Percentiles rank a stretch among this genome's conserved stretches.
Conservation (phyloP, 1,139 yeast species). For the Candida sanyaensis region DNA sequence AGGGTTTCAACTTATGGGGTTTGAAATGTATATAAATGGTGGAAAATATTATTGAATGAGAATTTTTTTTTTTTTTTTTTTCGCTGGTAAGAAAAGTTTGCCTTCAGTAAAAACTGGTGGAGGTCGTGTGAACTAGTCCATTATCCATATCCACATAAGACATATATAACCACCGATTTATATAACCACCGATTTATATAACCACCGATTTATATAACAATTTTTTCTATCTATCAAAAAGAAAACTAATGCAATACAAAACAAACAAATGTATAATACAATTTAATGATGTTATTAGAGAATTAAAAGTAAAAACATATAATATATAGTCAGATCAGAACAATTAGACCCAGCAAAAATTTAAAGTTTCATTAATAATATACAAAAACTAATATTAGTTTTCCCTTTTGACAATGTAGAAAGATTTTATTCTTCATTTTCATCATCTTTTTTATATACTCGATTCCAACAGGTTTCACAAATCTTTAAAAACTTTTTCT, state of each 20-base stretch:
- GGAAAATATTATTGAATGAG: background rate
- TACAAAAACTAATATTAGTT: too few relatives aligned
- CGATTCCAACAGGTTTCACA: constrained; percentile 61
- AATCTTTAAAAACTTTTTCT: constrained; percentile 44
- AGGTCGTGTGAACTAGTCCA: too few relatives aligned
- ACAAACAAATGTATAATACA: too few relatives aligned
- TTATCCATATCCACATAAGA: too few relatives aligned
- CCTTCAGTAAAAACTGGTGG: too few relatives aligned
- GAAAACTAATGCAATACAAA: background rate
- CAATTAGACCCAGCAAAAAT: too few relatives aligned
- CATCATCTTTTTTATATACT: constrained; percentile 7
- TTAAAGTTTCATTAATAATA: too few relatives aligned
- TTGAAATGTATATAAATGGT: background rate
- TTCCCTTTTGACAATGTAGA: too few relatives aligned
- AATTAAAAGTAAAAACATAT: background rate
- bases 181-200: too few relatives aligned
- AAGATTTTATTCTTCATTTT: background rate
- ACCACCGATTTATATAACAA: too few relatives aligned
- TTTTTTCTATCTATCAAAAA: background rate
- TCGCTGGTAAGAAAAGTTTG: background rate
- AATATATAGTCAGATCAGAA: background rate
- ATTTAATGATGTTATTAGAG: background rate
- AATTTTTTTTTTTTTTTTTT: background rate
- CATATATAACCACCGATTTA: too few relatives aligned
- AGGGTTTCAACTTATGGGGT: background rate